These are phyloP conservation scores for Tulasnella sp. DNA, from an alignment of 768 basidiomycete species.

Conservation along the genomic window DNA sequence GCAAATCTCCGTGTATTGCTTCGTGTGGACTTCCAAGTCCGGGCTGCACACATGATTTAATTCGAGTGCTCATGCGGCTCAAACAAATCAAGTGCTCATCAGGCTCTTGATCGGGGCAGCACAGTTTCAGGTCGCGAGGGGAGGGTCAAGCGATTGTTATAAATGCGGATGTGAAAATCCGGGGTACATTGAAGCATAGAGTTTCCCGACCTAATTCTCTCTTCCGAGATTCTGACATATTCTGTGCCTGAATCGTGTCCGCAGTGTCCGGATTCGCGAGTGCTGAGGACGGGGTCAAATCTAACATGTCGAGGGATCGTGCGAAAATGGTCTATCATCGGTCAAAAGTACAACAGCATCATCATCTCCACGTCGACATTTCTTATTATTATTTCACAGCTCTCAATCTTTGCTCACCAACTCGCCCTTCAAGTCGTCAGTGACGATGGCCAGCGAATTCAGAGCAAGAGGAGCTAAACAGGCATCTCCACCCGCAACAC, in stretches of 20 bases:
- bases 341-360: constrained; percentile 15
- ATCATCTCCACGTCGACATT: constrained; percentile 12
- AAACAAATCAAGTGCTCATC: neutral
- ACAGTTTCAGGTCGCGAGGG: neutral
- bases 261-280: neutral
- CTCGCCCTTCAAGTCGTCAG: constrained; percentile 2
- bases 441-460: constrained; percentile 14
- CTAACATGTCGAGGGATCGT: constrained; percentile 2
- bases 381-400: constrained; percentile 1
- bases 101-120: neutral
- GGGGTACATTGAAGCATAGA: neutral
- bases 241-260: neutral
- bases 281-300: neutral
- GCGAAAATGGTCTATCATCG: constrained; percentile 18
- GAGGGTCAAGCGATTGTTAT: neutral
- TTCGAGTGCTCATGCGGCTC: neutral
- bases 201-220: neutral
- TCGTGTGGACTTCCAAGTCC: neutral
- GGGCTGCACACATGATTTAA: neutral
- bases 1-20: neutral
- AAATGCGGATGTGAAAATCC: neutral
- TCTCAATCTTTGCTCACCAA: neutral
- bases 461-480: constrained; percentile 11
- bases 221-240: neutral
- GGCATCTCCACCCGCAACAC: constrained; percentile 1